phyloP scores from a whole-genome alignment of 2,329 filamentous ascomycete genomes.

The Paecilomyces fulvus region DNA sequence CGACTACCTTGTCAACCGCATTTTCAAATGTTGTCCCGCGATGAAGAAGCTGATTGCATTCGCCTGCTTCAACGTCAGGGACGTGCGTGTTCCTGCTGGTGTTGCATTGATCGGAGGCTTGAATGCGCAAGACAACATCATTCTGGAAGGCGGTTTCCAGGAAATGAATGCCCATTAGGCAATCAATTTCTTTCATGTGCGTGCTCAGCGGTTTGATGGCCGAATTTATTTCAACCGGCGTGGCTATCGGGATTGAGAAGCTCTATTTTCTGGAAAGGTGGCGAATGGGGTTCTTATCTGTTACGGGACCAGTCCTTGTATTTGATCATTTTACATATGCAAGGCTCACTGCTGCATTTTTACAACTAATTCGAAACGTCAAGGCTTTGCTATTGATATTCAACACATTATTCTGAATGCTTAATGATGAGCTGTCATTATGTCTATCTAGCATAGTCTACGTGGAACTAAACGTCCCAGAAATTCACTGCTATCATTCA shows the following conservation, averaged over 20 bases:
- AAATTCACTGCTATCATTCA: too few species aligned
- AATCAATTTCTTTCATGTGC: neutral
- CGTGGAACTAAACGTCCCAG: too few species aligned
- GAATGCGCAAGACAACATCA: conserved; percentile 49
- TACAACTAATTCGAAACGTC: neutral
- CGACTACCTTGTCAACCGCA: conserved; percentile 35
- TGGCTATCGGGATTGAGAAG: neutral
- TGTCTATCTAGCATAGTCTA: too few species aligned
- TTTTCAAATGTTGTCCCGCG: conserved; percentile 38
- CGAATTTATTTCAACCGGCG: neutral
- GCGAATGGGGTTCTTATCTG: neutral
- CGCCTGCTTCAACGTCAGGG: conserved; percentile 52
- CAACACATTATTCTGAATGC: too few species aligned
- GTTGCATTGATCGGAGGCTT: conserved; percentile 54
- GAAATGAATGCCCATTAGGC: neutral
- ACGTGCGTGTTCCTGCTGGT: conserved; percentile 47
- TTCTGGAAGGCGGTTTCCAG: conserved; percentile 16
- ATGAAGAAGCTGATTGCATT: conserved; percentile 52
- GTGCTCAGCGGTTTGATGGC: neutral
- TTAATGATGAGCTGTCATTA: too few species aligned
- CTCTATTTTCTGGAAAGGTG: neutral
- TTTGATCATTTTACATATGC: neutral
- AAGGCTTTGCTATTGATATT: neutral
- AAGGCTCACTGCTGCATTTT: neutral
- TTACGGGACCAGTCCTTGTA: too few species aligned